These are phyloP conservation scores for Lentinula lateritia DNA, from an alignment of 768 basidiomycete genomes.

Conservation along the genomic window DNA sequence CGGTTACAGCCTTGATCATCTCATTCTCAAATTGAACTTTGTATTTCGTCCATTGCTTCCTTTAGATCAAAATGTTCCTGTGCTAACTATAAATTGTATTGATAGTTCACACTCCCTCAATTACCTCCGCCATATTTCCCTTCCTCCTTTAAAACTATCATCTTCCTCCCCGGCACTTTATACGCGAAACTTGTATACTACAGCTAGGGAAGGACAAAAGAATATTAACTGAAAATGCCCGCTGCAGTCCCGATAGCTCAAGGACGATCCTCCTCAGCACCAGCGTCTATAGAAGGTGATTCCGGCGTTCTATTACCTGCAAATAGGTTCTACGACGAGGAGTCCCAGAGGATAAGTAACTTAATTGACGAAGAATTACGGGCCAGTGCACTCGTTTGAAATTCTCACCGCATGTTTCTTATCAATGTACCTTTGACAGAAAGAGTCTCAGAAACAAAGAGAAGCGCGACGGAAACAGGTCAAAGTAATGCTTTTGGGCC, in stretches of 20 bases:
- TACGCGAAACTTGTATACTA: background rate
- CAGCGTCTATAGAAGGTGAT: slow-evolving; percentile 1
- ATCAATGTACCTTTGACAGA: slow-evolving; percentile 23
- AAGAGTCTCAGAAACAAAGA: slow-evolving; percentile 41
- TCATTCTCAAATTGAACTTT: background rate
- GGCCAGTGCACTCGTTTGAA: slow-evolving; percentile 22
- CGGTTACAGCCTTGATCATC: background rate
- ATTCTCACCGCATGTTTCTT: too few species aligned
- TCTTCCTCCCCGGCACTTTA: background rate
- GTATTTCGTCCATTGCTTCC: background rate
- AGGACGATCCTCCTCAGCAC: slow-evolving; percentile 4
- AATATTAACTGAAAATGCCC: background rate
- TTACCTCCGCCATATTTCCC: background rate
- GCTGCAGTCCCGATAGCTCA: background rate
- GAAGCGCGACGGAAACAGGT: slow-evolving; percentile 43
- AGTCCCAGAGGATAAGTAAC: slow-evolving; percentile 42
- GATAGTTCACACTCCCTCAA: background rate
- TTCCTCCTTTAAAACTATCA: background rate
- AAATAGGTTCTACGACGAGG: slow-evolving; percentile 27
- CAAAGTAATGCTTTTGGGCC: slow-evolving; percentile 73
- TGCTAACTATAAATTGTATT: background rate
- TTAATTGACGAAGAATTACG: slow-evolving; percentile 54
- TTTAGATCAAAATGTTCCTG: background rate
- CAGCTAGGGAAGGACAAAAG: background rate
- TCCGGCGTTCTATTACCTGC: slow-evolving; percentile 2